Percentiles rank a stretch among this genome's conserved stretches.
phyloP scores from a whole-genome alignment of 805 yeast species.

The Kregervanrija fluxuum region DNA sequence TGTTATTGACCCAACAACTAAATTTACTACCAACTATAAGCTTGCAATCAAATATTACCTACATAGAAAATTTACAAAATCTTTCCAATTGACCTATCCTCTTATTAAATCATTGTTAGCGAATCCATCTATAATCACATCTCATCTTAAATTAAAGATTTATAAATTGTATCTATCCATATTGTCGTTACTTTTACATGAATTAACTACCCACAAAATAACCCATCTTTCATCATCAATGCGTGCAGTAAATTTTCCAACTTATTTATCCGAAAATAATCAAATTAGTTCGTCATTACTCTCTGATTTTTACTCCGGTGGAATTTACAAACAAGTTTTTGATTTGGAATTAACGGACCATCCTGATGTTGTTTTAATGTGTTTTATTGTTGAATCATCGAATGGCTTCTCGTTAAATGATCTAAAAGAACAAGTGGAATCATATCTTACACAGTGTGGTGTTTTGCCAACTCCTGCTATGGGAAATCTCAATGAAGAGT shows the following conservation, averaged over 20 bases:
- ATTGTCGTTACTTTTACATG: not conserved
- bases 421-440: conserved; percentile 20
- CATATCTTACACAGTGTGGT: conserved; percentile 11
- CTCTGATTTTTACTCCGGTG: not conserved
- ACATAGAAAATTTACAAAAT: conserved; percentile 24
- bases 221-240: not conserved
- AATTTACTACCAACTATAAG: conserved; percentile 25
- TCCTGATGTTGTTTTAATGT: conserved; percentile 23
- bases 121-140: conserved; percentile 2
- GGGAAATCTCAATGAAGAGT: conserved; percentile 1
- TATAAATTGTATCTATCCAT: conserved; percentile 14
- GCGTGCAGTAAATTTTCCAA: not conserved
- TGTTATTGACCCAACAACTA: not conserved
- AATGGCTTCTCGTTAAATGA: conserved; percentile 18
- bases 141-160: conserved; percentile 13
- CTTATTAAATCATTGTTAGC: conserved; percentile 12
- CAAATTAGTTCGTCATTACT: not conserved
- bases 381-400: conserved; percentile 25
- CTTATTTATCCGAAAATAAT: not conserved
- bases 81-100: conserved; percentile 22
- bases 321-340: not conserved
- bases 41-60: conserved; percentile 36
- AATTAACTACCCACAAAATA: not conserved
- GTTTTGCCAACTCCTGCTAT: conserved; percentile 11
- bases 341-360: conserved; percentile 11